Evolutionary conservation across 148 eudicot genomes (phyloP), one percentile per base, ranked within the genome.

Genomic region (Cornus suecica): DNA sequence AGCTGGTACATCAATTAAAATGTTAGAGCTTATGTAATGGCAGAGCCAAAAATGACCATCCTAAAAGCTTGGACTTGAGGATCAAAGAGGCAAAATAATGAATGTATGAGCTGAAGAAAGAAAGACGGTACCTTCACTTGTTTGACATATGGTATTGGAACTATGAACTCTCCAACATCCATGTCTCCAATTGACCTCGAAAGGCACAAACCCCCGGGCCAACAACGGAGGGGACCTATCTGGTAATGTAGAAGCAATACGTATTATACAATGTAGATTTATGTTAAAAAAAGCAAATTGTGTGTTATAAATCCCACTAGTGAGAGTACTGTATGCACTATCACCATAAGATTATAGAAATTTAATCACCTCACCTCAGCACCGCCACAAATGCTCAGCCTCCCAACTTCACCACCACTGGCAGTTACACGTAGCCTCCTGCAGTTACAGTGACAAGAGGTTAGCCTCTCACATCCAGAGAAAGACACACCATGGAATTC

Each of bases 181-280:
- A 86, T 74, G 76, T 93, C 97, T 68, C 97, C 97, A 42, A 93
- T 93, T 64, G 97, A 93, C 72, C 96, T 78, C 25, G 97, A 93
- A 84, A 93, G 97, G 89, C 97, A 93, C 82, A 93, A 91, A 45
- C 97, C 97, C 20, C 97, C 97, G 10, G 97, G 96, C 97, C 97
- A 93, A 83, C 97, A 93, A 37, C 97, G 91, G 24, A 93, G 92
- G 34, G 97, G 97, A 72, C 97, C 97, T 76, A 90, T 66, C 97
- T 93, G 86, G 86, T 66, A 52, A 25, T 80, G 34, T 62, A 37
- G 34, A 68, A 74, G 68, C 15, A 11, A 48, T 34, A 34, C 9
- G 63, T 5, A 69, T 78, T n/a, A 65, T 42, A 41, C 52, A 37
- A 10, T 5, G 20, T 48, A n/a, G 42, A 26, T 30, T 24, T 29